Conservation (phyloP, 1,139 yeast genomes). For the Kurtzmaniella quercitrusa region DNA sequence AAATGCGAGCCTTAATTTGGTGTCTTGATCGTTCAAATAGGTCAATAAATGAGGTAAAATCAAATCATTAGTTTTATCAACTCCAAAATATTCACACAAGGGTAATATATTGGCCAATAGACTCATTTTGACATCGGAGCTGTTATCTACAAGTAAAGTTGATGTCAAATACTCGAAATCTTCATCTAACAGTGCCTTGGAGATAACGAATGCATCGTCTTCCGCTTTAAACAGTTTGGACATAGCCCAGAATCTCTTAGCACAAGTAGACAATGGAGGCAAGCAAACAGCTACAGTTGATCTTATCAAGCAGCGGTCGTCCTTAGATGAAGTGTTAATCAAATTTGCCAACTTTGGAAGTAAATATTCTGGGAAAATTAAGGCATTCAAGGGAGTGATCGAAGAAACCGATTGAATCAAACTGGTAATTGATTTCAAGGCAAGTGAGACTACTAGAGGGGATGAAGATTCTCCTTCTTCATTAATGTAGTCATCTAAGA, state of each 20-base stretch:
- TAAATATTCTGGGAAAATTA: conserved; percentile 75
- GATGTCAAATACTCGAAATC: conserved; percentile 66
- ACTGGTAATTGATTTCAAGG: conserved; percentile 57
- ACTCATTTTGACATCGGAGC: conserved; percentile 63
- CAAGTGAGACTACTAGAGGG: conserved; percentile 53
- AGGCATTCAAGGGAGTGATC: conserved; percentile 70
- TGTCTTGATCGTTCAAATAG: conserved; percentile 75
- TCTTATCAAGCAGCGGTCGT: conserved; percentile 43
- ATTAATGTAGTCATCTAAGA: conserved; percentile 34
- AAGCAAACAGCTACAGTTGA: conserved; percentile 69
- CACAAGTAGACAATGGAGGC: conserved; percentile 62
- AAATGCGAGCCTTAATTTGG: conserved; percentile 64
- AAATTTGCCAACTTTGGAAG: conserved; percentile 62
- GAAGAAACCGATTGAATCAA: conserved; percentile 60
- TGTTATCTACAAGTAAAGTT: conserved; percentile 63
- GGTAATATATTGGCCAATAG: conserved; percentile 67
- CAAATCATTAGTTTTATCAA: conserved; percentile 82
- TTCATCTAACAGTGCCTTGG: conserved; percentile 26
- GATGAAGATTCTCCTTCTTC: conserved; percentile 11
- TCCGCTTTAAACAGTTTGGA: conserved; percentile 50
- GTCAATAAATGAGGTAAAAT: conserved; percentile 88
- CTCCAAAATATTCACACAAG: conserved; percentile 77
- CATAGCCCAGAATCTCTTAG: conserved; percentile 64
- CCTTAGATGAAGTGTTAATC: conserved; percentile 25
- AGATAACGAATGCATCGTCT: conserved; percentile 15